A percentile compares a stretch with the other conserved stretches of the same genome.
Evolutionary conservation across 2,329 filamentous ascomycete species (phyloP).

Genomic region (Epichloe bromicola): DNA sequence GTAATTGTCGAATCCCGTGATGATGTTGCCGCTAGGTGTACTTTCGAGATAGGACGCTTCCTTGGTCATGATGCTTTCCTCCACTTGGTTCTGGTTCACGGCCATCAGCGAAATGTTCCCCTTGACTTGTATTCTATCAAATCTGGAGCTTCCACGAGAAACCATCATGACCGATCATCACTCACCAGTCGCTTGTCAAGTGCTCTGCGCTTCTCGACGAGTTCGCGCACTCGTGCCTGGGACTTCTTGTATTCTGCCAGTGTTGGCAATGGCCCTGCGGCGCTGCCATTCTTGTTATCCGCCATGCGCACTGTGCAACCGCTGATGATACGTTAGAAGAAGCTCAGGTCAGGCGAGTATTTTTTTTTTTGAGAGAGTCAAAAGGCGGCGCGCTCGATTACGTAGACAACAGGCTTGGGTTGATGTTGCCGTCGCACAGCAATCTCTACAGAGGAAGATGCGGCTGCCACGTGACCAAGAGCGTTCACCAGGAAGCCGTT

Average conservation of each 20-base stretch:
- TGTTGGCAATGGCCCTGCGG: slow-evolving; percentile 19
- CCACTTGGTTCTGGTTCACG: slow-evolving; percentile 32
- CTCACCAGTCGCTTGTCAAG: slow-evolving; percentile 26
- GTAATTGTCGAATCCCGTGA: slow-evolving; percentile 95
- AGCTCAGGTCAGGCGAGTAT: background rate
- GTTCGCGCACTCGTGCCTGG: slow-evolving; percentile 32
- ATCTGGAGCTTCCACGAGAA: background rate
- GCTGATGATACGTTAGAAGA: background rate
- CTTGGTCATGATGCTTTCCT: slow-evolving; percentile 73
- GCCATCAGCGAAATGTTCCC: slow-evolving; percentile 11
- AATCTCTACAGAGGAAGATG: background rate
- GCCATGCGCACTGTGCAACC: slow-evolving; percentile 16
- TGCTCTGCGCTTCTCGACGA: slow-evolving; percentile 30
- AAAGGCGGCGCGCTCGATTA: background rate
- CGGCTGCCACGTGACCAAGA: background rate
- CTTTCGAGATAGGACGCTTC: slow-evolving; percentile 86
- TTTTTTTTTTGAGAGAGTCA: no score
- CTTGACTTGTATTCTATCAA: background rate
- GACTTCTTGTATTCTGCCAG: slow-evolving; percentile 38
- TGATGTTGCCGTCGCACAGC: background rate
- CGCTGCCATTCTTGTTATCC: slow-evolving; percentile 17
- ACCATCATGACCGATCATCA: background rate
- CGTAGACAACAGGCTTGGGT: background rate
- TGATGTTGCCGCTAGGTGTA: slow-evolving; percentile 83
- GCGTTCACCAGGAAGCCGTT: no score